phyloP scores from a whole-genome alignment of 1,284 basidiomycete genomes.

The Trichosporon asahii region DNA sequence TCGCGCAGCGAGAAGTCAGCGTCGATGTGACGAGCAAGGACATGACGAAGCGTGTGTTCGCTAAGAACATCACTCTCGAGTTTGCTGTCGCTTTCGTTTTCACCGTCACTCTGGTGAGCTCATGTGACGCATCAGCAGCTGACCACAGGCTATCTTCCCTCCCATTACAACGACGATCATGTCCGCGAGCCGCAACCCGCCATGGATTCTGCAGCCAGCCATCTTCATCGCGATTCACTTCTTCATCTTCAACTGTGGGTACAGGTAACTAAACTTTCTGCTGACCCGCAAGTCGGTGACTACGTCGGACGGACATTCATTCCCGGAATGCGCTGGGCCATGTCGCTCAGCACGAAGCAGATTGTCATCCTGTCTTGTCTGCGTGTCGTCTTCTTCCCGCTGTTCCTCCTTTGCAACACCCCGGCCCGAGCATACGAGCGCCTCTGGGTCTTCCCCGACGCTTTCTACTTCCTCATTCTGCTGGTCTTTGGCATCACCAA shows the following conservation, averaged over 20 bases:
- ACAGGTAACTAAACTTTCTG: constrained; percentile 50
- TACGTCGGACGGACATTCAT: constrained; percentile 67
- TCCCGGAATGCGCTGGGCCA: constrained; percentile 62
- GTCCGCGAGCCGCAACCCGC: constrained; percentile 58
- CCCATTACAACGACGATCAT: constrained; percentile 72
- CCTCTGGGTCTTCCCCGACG: constrained; percentile 66
- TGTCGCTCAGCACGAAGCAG: constrained; percentile 3
- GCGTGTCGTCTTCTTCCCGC: constrained; percentile 70
- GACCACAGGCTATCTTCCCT: constrained; percentile 70
- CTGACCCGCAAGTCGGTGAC: constrained; percentile 64
- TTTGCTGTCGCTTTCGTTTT: constrained; percentile 72
- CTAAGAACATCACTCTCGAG: constrained; percentile 66
- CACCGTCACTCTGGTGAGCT: constrained; percentile 69
- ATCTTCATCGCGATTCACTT: constrained; percentile 53
- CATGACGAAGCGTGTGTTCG: constrained; percentile 43
- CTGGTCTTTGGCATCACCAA: constrained; percentile 70
- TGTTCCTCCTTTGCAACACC: constrained; percentile 77
- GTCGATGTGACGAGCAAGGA: constrained; percentile 20
- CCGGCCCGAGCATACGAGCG: constrained; percentile 23
- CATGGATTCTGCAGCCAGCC: constrained; percentile 41
- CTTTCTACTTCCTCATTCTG: constrained; percentile 68
- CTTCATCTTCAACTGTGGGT: constrained; percentile 51
- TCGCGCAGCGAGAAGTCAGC: constrained; percentile 15
- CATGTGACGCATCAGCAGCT: background rate
- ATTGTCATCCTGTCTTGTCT: constrained; percentile 58